Percentiles rank a stretch among this genome's conserved stretches.
These are phyloP conservation scores for Penicillium arizonense DNA, from an alignment of 495 filamentous ascomycete species.

Conservation along the genomic window DNA sequence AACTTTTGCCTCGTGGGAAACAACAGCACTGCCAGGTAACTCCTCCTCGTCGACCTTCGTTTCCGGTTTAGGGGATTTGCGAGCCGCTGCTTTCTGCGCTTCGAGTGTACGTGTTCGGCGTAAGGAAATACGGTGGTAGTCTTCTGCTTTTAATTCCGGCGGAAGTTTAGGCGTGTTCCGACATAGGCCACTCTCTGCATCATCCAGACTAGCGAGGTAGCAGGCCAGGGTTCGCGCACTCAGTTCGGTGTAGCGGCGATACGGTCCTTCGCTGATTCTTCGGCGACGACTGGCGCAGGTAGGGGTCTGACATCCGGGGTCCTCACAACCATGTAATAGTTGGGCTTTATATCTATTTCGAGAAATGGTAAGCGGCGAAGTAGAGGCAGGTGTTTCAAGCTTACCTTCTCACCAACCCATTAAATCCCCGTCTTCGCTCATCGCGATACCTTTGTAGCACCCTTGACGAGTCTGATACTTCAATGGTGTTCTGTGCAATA, in stretches of 20 bases:
- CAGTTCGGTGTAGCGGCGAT: constrained; percentile 67
- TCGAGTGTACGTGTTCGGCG: constrained; percentile 27
- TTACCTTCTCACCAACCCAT: constrained; percentile 52
- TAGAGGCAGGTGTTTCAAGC: constrained; percentile 12
- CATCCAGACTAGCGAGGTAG: constrained; percentile 74
- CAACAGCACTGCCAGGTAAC: background rate
- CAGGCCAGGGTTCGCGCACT: constrained; percentile 76
- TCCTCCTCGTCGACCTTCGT: background rate
- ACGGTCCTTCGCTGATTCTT: constrained; percentile 62
- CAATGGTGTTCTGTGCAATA: constrained; percentile 49
- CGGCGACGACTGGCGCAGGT: constrained; percentile 80
- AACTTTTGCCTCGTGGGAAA: too few species aligned
- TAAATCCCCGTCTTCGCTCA: constrained; percentile 51
- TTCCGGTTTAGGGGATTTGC: background rate
- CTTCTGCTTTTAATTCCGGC: constrained; percentile 26
- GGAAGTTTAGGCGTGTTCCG: constrained; percentile 46
- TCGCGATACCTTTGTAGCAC: constrained; percentile 49
- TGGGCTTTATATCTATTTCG: constrained; percentile 70
- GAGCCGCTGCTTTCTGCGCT: constrained; percentile 14
- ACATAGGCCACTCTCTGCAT: constrained; percentile 74
- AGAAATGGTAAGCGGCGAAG: background rate
- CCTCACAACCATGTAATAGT: constrained; percentile 77
- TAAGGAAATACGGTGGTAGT: constrained; percentile 28
- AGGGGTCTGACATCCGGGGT: constrained; percentile 65
- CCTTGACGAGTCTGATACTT: constrained; percentile 42